A percentile compares a stretch with the other conserved stretches of the same genome.
phyloP scores from a whole-genome alignment of 1,139 yeast genomes.

The Saccharomycopsis hybrid region DNA sequence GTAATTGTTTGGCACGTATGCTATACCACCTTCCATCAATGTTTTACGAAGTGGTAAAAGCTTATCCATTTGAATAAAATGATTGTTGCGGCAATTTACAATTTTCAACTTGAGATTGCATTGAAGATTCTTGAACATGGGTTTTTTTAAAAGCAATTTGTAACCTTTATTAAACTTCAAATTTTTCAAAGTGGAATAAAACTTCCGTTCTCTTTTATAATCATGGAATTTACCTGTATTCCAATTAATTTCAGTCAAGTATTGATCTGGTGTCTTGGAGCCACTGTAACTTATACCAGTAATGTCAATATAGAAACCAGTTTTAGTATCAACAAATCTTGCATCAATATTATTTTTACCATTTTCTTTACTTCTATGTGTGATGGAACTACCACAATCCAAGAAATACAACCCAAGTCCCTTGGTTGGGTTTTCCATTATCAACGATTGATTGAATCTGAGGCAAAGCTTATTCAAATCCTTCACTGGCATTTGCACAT shows the following conservation, averaged over 20 bases:
- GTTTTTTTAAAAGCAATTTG: constrained; percentile 5
- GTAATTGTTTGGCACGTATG: constrained; percentile 45
- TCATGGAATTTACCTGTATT: constrained; percentile 9
- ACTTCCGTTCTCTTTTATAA: neutral
- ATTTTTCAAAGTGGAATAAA: neutral
- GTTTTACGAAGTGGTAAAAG: constrained; percentile 46
- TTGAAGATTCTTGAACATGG: constrained; percentile 13
- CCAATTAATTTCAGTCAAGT: constrained; percentile 7
- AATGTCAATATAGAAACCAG: constrained; percentile 66
- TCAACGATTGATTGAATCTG: constrained; percentile 41
- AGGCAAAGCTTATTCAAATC: constrained; percentile 46
- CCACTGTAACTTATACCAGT: constrained; percentile 36
- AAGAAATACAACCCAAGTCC: constrained; percentile 45
- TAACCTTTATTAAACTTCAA: neutral
- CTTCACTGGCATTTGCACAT: constrained; percentile 54
- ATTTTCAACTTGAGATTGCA: constrained; percentile 23
- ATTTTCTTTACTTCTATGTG: constrained; percentile 31
- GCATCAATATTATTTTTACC: constrained; percentile 65
- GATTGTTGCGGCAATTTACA: constrained; percentile 42
- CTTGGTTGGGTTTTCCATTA: constrained; percentile 50
- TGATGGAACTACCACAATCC: constrained; percentile 31
- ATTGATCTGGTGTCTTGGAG: constrained; percentile 11
- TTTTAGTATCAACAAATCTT: constrained; percentile 60
- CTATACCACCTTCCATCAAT: constrained; percentile 47
- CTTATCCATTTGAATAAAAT: constrained; percentile 35